Evolutionary conservation across 768 basidiomycete species (phyloP).

Genomic region (Lactarius pseudohatsudake): DNA sequence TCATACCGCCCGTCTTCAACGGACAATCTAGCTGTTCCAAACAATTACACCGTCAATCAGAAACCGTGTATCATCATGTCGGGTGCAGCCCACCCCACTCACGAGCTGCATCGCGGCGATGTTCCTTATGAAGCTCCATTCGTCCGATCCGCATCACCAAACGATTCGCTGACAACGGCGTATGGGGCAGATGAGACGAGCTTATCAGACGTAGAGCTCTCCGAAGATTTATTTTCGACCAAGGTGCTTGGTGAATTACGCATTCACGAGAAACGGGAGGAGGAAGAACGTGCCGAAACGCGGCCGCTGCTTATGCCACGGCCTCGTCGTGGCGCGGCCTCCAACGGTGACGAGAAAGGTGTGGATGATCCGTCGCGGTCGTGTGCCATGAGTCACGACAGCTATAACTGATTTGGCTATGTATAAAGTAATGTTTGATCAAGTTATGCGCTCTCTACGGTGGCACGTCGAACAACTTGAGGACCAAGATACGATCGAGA

Average conservation of each 20-base stretch:
- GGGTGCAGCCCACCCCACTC: slow-evolving; percentile 17
- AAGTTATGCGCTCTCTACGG: slow-evolving; percentile 43
- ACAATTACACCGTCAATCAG: neutral
- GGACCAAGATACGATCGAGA: slow-evolving; percentile 46
- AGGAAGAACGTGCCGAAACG: slow-evolving; percentile 39
- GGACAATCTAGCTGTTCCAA: neutral
- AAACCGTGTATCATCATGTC: slow-evolving; percentile 14
- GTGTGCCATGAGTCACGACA: neutral
- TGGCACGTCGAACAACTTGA: slow-evolving; percentile 42
- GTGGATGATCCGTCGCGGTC: neutral
- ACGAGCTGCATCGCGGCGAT: slow-evolving; percentile 30
- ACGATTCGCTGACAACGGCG: slow-evolving; percentile 48
- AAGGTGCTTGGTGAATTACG: slow-evolving; percentile 39
- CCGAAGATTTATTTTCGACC: slow-evolving; percentile 39
- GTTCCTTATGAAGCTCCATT: slow-evolving; percentile 45
- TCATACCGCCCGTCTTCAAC: neutral
- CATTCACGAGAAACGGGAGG: slow-evolving; percentile 38
- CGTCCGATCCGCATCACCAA: slow-evolving; percentile 47
- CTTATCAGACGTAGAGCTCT: slow-evolving; percentile 41
- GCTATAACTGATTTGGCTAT: neutral
- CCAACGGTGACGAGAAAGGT: slow-evolving; percentile 43
- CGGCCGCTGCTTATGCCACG: slow-evolving; percentile 38
- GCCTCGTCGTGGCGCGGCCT: slow-evolving; percentile 32
- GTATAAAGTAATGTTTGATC: slow-evolving; percentile 37
- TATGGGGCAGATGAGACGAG: slow-evolving; percentile 48